Evolutionary conservation across 805 yeast species (phyloP).

Genomic region (Danielozyma ontarioensis): DNA sequence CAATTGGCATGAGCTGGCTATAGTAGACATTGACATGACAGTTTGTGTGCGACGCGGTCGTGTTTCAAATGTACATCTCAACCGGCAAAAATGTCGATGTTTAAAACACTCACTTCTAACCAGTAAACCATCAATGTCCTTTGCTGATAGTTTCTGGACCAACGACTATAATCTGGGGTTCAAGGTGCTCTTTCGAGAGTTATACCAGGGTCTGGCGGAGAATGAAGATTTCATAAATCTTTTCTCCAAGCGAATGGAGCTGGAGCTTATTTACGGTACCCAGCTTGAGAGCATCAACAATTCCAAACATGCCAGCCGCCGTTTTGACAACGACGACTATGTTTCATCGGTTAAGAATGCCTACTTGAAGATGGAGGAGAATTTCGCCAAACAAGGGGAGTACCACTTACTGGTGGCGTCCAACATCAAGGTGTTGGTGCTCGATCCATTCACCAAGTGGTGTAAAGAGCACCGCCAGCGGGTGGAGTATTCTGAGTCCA

Average conservation of each 20-base stretch:
- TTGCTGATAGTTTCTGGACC: conserved; percentile 77
- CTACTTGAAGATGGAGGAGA: conserved; percentile 49
- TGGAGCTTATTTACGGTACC: conserved; percentile 62
- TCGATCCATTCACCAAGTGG: conserved; percentile 73
- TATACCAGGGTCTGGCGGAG: conserved; percentile 62
- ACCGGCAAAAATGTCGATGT: no score
- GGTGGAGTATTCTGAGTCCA: conserved; percentile 54
- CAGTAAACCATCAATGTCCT: no score
- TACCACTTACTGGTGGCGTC: conserved; percentile 58
- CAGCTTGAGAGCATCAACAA: conserved; percentile 41
- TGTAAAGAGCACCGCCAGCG: conserved; percentile 66
- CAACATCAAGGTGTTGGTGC: conserved; percentile 53
- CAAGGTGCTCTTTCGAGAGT: conserved; percentile 44
- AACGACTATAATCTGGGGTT: conserved; percentile 55
- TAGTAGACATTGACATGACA: no score
- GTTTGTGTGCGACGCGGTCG: no score
- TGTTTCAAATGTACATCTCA: no score
- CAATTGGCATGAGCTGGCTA: no score
- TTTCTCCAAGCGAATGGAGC: conserved; percentile 66
- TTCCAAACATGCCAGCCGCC: conserved; percentile 39
- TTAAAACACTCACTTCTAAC: no score
- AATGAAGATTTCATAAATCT: conserved; percentile 63
- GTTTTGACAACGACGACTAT: conserved; percentile 43
- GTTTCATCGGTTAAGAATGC: conserved; percentile 64
- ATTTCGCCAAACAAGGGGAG: conserved; percentile 54